phyloP scores from a whole-genome alignment of 352 stramenopile genomes.

The Hyaloperonospora arabidopsidis region DNA sequence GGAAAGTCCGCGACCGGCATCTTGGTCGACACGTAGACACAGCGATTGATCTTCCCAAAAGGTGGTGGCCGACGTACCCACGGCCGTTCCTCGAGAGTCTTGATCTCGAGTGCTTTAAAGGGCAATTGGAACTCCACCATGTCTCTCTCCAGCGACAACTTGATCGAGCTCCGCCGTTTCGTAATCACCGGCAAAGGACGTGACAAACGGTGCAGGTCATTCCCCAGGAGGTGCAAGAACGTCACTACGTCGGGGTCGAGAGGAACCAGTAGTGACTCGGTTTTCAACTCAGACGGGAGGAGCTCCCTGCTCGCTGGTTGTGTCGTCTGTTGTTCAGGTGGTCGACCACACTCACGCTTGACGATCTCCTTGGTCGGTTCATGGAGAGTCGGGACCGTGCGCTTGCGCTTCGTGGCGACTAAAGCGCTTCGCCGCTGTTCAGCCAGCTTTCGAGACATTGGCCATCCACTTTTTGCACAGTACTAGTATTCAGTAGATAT shows the following conservation, averaged over 20 bases:
- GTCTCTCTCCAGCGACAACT: slow-evolving; percentile 7
- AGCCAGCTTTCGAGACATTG: slow-evolving; percentile 13
- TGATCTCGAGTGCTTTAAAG: slow-evolving; percentile 31
- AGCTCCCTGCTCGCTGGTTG: not conserved
- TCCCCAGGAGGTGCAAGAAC: slow-evolving; percentile 27
- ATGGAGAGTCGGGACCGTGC: slow-evolving; percentile 2
- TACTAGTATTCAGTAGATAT: too few relatives aligned
- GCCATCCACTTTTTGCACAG: slow-evolving; percentile 2
- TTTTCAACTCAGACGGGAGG: not conserved
- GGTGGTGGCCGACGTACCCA: slow-evolving; percentile 41
- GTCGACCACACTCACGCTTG: slow-evolving; percentile 11
- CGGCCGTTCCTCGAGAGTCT: slow-evolving; percentile 39
- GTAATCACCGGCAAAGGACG: slow-evolving; percentile 4
- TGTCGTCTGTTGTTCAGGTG: slow-evolving; percentile 19
- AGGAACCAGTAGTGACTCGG: not conserved
- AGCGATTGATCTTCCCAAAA: slow-evolving; percentile 63
- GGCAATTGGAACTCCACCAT: slow-evolving; percentile 31
- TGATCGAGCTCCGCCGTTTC: slow-evolving; percentile 6
- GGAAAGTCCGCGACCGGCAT: slow-evolving; percentile 45
- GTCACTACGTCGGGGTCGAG: slow-evolving; percentile 20
- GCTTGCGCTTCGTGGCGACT: slow-evolving; percentile 24
- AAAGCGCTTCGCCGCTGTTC: slow-evolving; percentile 2
- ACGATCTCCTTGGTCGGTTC: slow-evolving; percentile 8
- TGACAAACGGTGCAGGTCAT: slow-evolving; percentile 18
- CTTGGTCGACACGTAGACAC: slow-evolving; percentile 61